Evolutionary conservation across 805 yeast species (phyloP), one percentile per base, ranked within the genome.

Genomic region (Ogataea henricii): DNA sequence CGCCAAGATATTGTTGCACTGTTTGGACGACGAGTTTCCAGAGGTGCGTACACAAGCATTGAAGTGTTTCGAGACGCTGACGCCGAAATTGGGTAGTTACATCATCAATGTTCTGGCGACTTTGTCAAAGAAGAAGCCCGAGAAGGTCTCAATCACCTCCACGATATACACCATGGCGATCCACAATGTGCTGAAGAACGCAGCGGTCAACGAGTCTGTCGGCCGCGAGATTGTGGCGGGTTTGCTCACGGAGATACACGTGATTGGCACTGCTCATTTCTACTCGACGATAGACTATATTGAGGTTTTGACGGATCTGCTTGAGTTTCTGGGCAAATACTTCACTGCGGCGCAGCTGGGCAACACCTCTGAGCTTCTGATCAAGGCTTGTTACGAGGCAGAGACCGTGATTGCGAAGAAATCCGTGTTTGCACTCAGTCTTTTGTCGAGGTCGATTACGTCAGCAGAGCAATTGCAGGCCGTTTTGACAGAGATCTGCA

Each of bases 1-100:
- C 29, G 58, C 66, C 5, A 47, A 53, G 27, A 58, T 59, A 5
- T 40, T 66, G 25, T 38, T 64, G 4, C 57, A 54, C 20, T 58
- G 66, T 45, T 66, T 87, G 20, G 71, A 74, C 12, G 95, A 88
- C 59, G 72, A 76, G 40, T 81, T 81, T 54, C 70, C 87, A 4
- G 91, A 87, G 54, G 91, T 88, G 1, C 87, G 87, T 60, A 82
- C 79, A 55, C 87, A 84, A 62, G 85, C 94, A 0, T 78, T 87
- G 40, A 79, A 80, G 52, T 77, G 85, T 42, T 62, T 68, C 40
- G 58, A 58, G 34, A 56, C 58, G 5, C 54, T 77, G 30, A 63
- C 77, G n/a, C 69, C 73, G 13, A 65, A 58, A 23, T 55, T 78
- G 29, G 62, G 67, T 12, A 54, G 60, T 29, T 65, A 64, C 8